Conservation (phyloP, 495 filamentous ascomycete genomes). For the Talaromyces ruber region DNA sequence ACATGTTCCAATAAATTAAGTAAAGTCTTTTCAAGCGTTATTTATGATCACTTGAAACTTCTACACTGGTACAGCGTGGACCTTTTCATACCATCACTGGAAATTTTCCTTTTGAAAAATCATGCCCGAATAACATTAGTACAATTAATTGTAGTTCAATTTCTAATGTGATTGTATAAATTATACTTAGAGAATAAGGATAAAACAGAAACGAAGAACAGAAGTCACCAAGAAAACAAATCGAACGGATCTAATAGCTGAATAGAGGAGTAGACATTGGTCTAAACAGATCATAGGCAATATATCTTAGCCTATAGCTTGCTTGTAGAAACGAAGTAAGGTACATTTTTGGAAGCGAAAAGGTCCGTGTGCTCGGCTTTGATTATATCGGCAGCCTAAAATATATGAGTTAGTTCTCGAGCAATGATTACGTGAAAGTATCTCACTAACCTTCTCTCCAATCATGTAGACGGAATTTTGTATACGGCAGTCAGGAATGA, state of each 20-base stretch:
- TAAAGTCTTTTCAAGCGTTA: too few species aligned
- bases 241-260: not conserved
- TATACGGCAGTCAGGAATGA: slow-evolving; percentile 36
- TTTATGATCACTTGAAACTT: too few species aligned
- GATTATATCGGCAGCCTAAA: slow-evolving; percentile 11
- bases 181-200: not conserved
- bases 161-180: not conserved
- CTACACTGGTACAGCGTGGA: too few species aligned
- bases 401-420: not conserved
- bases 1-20: too few species aligned
- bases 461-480: slow-evolving; percentile 49
- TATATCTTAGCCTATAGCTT: not conserved
- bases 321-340: not conserved
- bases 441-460: slow-evolving; percentile 49
- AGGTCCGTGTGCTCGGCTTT: slow-evolving; percentile 15
- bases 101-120: too few species aligned
- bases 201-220: not conserved
- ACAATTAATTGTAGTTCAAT: not conserved
- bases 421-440: slow-evolving; percentile 27
- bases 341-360: slow-evolving; percentile 14
- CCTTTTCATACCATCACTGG: too few species aligned
- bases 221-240: not conserved
- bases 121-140: too few species aligned
- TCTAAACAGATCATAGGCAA: not conserved
- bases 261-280: not conserved